These are phyloP conservation scores for Mycena leptocephala DNA, from an alignment of 768 basidiomycete species.

Conservation along the genomic window DNA sequence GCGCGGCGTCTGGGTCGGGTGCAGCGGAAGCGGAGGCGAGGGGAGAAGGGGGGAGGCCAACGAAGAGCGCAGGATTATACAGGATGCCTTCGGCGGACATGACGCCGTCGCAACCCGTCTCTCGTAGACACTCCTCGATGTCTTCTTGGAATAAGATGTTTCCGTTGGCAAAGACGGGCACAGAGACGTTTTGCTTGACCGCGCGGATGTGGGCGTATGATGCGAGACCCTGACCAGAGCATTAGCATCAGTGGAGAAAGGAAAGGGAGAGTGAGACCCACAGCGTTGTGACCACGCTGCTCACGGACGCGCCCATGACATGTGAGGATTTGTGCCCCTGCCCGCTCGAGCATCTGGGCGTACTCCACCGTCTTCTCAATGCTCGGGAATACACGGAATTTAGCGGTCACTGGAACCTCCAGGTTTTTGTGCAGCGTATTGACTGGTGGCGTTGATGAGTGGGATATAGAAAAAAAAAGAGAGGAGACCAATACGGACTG, in stretches of 20 bases:
- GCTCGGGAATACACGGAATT: slow-evolving; percentile 93
- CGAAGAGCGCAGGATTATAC: slow-evolving; percentile 92
- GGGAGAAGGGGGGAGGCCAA: slow-evolving; percentile 39
- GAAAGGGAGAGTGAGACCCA: slow-evolving; percentile 46
- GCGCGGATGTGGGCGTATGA: slow-evolving; percentile 93
- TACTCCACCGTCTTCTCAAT: slow-evolving; percentile 93
- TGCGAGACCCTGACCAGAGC: slow-evolving; percentile 79
- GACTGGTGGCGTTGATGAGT: slow-evolving; percentile 63
- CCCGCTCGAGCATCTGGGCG: slow-evolving; percentile 95
- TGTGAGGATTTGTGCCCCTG: slow-evolving; percentile 95
- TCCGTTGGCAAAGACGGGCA: slow-evolving; percentile 98
- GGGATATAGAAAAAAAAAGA: not conserved
- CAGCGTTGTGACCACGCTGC: slow-evolving; percentile 89
- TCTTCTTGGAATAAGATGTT: slow-evolving; percentile 94
- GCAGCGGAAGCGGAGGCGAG: slow-evolving; percentile 15
- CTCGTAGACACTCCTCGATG: slow-evolving; percentile 81
- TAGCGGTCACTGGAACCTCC: slow-evolving; percentile 94
- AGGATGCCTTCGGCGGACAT: slow-evolving; percentile 97
- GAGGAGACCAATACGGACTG: slow-evolving; percentile 62
- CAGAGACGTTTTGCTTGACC: slow-evolving; percentile 90
- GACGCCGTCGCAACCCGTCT: slow-evolving; percentile 92
- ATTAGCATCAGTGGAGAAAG: slow-evolving; percentile 11
- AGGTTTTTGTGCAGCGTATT: slow-evolving; percentile 89
- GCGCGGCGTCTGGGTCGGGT: slow-evolving; percentile 47
- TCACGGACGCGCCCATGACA: slow-evolving; percentile 95